Percentiles rank a stretch among this genome's conserved stretches.
These are phyloP conservation scores for Apophysomyces trapeziformis DNA, from an alignment of 371 early-diverging fungal species.

Conservation along the genomic window DNA sequence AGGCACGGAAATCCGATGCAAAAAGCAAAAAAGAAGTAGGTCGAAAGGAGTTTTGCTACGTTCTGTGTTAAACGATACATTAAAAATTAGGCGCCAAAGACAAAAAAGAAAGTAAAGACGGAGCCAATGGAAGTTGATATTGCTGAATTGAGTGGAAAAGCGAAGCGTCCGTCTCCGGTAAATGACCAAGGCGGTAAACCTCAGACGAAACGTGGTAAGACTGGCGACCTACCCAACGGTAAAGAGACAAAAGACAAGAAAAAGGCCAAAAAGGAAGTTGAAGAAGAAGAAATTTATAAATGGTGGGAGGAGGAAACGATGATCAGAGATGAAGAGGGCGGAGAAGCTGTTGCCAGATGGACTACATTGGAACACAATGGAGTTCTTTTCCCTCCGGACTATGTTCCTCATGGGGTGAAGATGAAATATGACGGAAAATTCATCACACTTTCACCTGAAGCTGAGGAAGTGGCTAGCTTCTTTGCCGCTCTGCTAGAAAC, in stretches of 20 bases:
- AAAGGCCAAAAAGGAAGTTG: conserved; percentile 28
- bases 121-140: conserved; percentile 33
- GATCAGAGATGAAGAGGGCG: conserved; percentile 42
- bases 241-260: conserved; percentile 40
- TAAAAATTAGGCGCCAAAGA: conserved; percentile 9
- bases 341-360: conserved; percentile 74
- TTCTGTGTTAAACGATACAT: not conserved
- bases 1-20: not conserved
- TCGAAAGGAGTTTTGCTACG: not conserved
- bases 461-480: conserved; percentile 96
- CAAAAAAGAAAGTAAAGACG: conserved; percentile 21
- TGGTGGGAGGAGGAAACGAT: conserved; percentile 63
- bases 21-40: not conserved
- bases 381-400: conserved; percentile 91
- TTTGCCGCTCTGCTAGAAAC: conserved; percentile 89
- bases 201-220: conserved; percentile 26
- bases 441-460: conserved; percentile 76
- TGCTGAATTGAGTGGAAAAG: not conserved
- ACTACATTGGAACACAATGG: conserved; percentile 87
- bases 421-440: conserved; percentile 85
- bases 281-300: conserved; percentile 43
- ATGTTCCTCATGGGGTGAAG: conserved; percentile 89
- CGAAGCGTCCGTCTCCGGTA: conserved; percentile 16
- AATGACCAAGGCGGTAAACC: conserved; percentile 17
- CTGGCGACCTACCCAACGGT: conserved; percentile 13